These are phyloP conservation scores for Hordeum pubiflorum DNA, from an alignment of 202 grass and related monocot species.

Conservation along the genomic window DNA sequence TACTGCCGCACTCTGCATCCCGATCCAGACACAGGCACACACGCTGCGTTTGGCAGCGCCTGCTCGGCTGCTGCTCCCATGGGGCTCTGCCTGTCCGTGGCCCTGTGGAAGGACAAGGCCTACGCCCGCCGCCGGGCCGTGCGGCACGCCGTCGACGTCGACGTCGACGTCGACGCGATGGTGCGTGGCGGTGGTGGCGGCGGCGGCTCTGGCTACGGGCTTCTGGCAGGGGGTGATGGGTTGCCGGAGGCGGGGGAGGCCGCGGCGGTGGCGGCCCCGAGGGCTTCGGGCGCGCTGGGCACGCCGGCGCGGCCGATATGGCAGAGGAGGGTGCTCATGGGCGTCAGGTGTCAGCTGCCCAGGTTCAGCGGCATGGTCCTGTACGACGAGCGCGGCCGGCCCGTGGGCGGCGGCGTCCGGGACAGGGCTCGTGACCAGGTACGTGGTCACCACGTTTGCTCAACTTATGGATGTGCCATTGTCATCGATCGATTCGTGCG, in stretches of 20 bases:
- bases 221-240: not conserved
- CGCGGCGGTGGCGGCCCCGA: not conserved
- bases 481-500: not conserved
- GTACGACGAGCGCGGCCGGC: conserved; percentile 65
- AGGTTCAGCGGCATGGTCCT: conserved; percentile 76
- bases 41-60: not conserved
- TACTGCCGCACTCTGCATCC: not conserved
- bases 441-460: not conserved
- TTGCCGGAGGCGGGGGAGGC: not conserved
- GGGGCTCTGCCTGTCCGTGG: conserved; percentile 39
- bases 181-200: not conserved
- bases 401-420: conserved; percentile 24
- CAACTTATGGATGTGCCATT: no score
- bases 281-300: not conserved
- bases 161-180: not conserved
- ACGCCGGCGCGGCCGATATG: conserved; percentile 52
- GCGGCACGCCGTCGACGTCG: no score
- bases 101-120: conserved; percentile 38
- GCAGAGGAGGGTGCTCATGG: conserved; percentile 81
- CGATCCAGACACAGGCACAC: not conserved
- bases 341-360: conserved; percentile 65
- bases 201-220: not conserved
- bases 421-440: conserved; percentile 39
- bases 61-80: not conserved
- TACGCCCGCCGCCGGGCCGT: not conserved